Base-by-base conservation (phyloP, 1,284 basidiomycete genomes). In the Anthracocystis setariae region DNA sequence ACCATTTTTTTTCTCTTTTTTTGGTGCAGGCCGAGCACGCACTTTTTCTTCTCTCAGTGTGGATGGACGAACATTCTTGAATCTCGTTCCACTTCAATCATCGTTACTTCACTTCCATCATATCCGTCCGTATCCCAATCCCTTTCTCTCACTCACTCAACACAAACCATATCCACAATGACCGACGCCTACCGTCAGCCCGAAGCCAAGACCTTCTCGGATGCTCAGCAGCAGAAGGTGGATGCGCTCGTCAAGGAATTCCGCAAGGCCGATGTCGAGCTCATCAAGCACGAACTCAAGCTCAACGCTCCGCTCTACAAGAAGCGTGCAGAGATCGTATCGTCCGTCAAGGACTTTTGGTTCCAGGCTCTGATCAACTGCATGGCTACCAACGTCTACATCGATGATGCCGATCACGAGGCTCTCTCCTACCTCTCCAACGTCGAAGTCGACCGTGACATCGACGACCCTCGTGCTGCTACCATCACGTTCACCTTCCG, bases 351-450 rank as follows among this genome's bases (percentile, higher is more conserved):
- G 42, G 68, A 74, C 55, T 81, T 81, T 43, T 81, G 80, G 80
- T 66, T 72, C 51, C 77, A 77, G 59, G 72, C 79, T 13, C 44
- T 81, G 52, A 76, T 73, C 58, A 80, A 81, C 72, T 78, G 76
- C 60, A 73, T 78, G 54, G 65, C 73, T 24, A 77, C 72, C 40
- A 78, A 78, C 64, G 72, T 80, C 42, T 81, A 79, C 74, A 76
- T 81, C 44, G 78, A 80, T 46, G 77, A 79, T 58, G 76, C 77
- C 25, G 80, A 80, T 54, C 74, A 79, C 44, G 70, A 73, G 9
- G 73, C 73, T 38, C 74, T 82, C 18, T 61, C 71, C 24, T 63
- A 75, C 70, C 62, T 82, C 32, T 77, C 66, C 52, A 71, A 73
- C 60, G 49, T 80, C 46, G 49, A 75, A 10, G 73, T 80, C 18